These are phyloP conservation scores for Populus ilicifolia DNA, from an alignment of 345 rosid genomes.

Conservation along the genomic window DNA sequence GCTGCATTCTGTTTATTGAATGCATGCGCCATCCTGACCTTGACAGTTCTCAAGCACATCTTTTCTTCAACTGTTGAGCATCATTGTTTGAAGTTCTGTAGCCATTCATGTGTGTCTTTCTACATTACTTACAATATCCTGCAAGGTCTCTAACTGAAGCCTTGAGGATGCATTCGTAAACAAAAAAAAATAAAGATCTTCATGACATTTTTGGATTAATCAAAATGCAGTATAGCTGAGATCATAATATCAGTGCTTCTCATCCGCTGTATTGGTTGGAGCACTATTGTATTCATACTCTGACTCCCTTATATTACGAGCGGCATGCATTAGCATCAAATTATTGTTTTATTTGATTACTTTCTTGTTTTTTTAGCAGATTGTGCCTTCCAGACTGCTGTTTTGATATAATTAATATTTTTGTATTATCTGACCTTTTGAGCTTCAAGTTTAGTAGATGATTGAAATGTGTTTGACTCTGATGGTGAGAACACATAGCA, in stretches of 20 bases:
- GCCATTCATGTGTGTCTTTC: too few species aligned
- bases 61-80: too few species aligned
- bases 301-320: background rate
- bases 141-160: too few species aligned
- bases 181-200: background rate
- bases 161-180: too few species aligned
- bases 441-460: background rate
- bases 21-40: background rate
- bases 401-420: background rate
- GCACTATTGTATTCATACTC: background rate
- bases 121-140: too few species aligned
- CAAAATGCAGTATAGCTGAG: background rate
- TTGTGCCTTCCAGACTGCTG: constrained; percentile 48
- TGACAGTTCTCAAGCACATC: background rate
- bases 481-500: background rate
- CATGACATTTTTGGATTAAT: background rate
- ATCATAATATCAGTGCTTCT: background rate
- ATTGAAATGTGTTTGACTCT: background rate
- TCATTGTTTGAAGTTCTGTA: too few species aligned
- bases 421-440: background rate
- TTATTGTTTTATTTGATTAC: background rate
- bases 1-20: background rate
- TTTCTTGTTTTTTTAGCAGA: constrained; percentile 25
- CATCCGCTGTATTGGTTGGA: background rate
- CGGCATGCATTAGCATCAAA: background rate